Evolutionary conservation across 192 early-diverging fungal species (phyloP).

Genomic region (Ambispora gerdemannii): DNA sequence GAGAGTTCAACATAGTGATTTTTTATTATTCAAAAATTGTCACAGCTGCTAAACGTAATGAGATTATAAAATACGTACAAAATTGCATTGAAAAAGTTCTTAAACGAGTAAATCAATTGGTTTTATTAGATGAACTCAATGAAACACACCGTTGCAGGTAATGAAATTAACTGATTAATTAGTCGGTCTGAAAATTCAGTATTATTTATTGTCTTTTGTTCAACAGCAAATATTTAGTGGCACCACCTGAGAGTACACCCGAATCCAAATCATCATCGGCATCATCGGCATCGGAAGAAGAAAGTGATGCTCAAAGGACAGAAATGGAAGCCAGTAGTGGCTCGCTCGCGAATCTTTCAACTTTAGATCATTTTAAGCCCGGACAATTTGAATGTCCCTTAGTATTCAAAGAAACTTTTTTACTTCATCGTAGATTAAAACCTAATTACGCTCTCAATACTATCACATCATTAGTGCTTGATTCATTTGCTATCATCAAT

Average conservation of each 20-base stretch:
- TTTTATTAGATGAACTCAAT: conserved; percentile 58
- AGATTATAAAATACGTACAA: conserved; percentile 53
- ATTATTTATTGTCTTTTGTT: not conserved
- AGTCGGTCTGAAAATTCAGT: not conserved
- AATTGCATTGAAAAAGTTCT: conserved; percentile 56
- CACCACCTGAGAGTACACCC: conserved; percentile 40
- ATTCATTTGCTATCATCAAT: conserved; percentile 65
- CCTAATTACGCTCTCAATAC: conserved; percentile 61
- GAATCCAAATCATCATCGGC: conserved; percentile 47
- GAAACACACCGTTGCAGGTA: conserved; percentile 65
- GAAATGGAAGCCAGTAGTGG: conserved; percentile 25
- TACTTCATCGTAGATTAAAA: conserved; percentile 72
- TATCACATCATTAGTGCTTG: conserved; percentile 51
- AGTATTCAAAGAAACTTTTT: conserved; percentile 60
- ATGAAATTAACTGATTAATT: not conserved
- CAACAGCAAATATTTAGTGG: conserved; percentile 53
- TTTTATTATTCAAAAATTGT: conserved; percentile 69
- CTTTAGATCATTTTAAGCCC: conserved; percentile 39
- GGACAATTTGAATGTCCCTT: conserved; percentile 71
- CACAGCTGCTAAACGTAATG: conserved; percentile 45
- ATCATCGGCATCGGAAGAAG: conserved; percentile 52
- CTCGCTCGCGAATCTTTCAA: conserved; percentile 33
- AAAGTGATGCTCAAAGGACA: conserved; percentile 42
- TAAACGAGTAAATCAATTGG: conserved; percentile 63
- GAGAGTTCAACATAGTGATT: conserved; percentile 51